Evolutionary conservation across 495 filamentous ascomycete species (phyloP), one percentile per base, ranked within the genome.

Genomic region (Xylaria cubensis): DNA sequence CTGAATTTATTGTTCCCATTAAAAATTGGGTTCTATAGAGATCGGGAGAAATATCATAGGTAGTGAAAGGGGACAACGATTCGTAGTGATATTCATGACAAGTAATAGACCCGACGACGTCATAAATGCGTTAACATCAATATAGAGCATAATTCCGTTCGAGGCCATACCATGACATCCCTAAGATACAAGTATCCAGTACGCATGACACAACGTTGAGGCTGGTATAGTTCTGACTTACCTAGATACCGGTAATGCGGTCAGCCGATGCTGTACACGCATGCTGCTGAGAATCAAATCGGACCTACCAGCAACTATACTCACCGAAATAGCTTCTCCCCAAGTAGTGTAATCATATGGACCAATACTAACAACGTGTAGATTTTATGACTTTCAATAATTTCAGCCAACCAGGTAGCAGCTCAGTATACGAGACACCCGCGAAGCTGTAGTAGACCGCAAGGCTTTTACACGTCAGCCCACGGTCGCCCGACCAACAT

Each of bases 381-480:
- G 29, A 17, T n/a, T 56, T 24, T 4, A 2, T 29, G 29, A n/a
- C 29, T 24, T 29, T 36, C 10, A 56, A 56, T 55, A 41, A 26
- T 53, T 10, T 4, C 24, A 32, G 48, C 17, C 34, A 29, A 46
- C 34, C 15, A 13, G 26, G 9, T 51, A 24, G 8, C n/a, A 4
- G 29, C 42, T 36, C 10, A 29, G 7, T 56, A 56, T 56, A 67
- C 50, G 64, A 67, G 65, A n/a, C n/a, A 9, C 21, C 21, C 29
- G 65, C 4, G 13, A 67, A 55, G 21, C 50, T 50, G 50, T 66
- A 46, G 46, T 44, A 56, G 50, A 17, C 48, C 17, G 6, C 29
- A 42, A 56, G 50, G 65, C 48, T 67, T 67, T 29, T 56, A 15
- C 50, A 36, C 32, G 65, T 67, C 65, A 67, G 65, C 65, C 36